Conservation (phyloP, 2,329 filamentous ascomycete species). For the Diplocarpon mali region DNA sequence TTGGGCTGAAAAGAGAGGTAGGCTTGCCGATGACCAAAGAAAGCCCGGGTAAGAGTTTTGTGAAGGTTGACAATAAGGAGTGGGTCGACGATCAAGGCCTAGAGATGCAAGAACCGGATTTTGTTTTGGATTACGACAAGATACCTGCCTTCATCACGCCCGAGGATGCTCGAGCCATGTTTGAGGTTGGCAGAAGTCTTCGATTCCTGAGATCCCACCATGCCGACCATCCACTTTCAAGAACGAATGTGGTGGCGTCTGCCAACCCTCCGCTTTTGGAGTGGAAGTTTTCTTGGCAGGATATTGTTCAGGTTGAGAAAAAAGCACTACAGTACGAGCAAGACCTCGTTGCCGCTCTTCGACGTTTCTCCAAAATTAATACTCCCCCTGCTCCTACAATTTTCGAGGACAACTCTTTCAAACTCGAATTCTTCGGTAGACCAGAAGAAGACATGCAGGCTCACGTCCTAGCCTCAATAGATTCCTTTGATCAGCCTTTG, state of each 20-base stretch:
- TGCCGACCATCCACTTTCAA: constrained; percentile 56
- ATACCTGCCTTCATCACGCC: constrained; percentile 62
- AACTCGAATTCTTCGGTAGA: constrained; percentile 37
- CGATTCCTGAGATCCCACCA: constrained; percentile 62
- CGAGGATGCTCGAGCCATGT: constrained; percentile 61
- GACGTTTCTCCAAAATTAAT: constrained; percentile 11
- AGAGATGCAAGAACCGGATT: constrained; percentile 47
- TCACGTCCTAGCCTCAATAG: constrained; percentile 40
- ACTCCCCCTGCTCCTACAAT: background rate
- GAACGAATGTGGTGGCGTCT: constrained; percentile 34
- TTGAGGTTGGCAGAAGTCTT: constrained; percentile 68
- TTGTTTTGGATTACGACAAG: constrained; percentile 48
- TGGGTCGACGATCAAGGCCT: constrained; percentile 49
- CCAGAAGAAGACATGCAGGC: constrained; percentile 36
- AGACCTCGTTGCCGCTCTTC: constrained; percentile 29
- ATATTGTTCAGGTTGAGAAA: constrained; percentile 51
- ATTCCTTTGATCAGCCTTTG: constrained; percentile 32
- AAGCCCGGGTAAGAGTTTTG: constrained; percentile 42
- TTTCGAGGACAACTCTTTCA: background rate
- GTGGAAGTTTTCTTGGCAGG: constrained; percentile 64
- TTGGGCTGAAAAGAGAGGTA: constrained; percentile 53
- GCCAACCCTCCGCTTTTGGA: constrained; percentile 45
- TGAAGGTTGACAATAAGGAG: constrained; percentile 43
- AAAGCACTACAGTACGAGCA: constrained; percentile 45
- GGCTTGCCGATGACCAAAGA: constrained; percentile 41